A percentile compares a stretch with the other conserved stretches of the same genome.
phyloP scores from a whole-genome alignment of 2,329 filamentous ascomycete genomes.

The Dryadomyces sulphureus region DNA sequence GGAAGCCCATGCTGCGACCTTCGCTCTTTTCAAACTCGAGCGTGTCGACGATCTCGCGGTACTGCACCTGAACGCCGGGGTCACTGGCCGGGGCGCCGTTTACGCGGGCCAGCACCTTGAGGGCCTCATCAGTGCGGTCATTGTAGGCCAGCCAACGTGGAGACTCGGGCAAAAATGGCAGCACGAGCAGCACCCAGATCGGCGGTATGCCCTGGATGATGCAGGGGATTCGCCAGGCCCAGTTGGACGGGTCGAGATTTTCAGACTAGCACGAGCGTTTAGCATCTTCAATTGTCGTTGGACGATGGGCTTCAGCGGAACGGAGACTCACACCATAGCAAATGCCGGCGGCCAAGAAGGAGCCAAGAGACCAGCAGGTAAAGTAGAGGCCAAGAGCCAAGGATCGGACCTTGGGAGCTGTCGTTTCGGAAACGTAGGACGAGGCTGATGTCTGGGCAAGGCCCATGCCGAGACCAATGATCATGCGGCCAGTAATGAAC shows the following conservation, averaged over 20 bases:
- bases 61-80: constrained; percentile 20
- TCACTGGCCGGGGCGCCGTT: constrained; percentile 21
- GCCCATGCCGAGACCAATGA: constrained; percentile 14
- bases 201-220: constrained; percentile 12
- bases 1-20: constrained; percentile 5
- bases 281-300: not conserved
- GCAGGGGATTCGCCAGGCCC: constrained; percentile 12
- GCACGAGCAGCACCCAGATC: constrained; percentile 8
- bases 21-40: constrained; percentile 7
- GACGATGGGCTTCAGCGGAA: not conserved
- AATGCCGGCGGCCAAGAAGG: constrained; percentile 12
- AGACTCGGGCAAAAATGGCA: constrained; percentile 15
- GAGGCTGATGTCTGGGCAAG: constrained; percentile 9
- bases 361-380: constrained; percentile 10
- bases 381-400: constrained; percentile 10
- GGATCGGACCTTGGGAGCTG: constrained; percentile 6
- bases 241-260: constrained; percentile 7
- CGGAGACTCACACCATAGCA: constrained; percentile 11
- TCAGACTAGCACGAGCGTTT: constrained; percentile 1
- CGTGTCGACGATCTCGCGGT: constrained; percentile 27
- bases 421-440: constrained; percentile 10
- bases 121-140: constrained; percentile 15
- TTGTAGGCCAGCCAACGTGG: constrained; percentile 22
- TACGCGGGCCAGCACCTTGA: constrained; percentile 22
- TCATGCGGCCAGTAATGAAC: constrained; percentile 14